Percentiles rank a stretch among this genome's conserved stretches.
phyloP scores from a whole-genome alignment of 1,284 basidiomycete genomes.

The Puccinia novopanici region DNA sequence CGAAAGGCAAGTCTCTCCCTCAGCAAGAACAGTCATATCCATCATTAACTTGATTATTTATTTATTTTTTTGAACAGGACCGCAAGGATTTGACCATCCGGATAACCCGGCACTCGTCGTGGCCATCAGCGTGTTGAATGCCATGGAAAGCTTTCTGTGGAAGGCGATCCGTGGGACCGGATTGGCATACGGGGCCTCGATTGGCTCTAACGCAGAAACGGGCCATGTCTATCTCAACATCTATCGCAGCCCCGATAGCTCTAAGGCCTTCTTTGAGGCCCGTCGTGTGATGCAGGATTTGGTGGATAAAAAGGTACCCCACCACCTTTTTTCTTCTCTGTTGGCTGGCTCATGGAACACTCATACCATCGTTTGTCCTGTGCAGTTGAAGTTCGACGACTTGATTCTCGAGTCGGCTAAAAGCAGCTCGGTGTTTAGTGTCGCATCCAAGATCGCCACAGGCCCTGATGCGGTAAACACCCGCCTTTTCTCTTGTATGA shows the following conservation, averaged over 20 bases:
- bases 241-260: conserved; percentile 76
- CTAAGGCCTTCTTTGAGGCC: conserved; percentile 80
- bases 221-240: conserved; percentile 66
- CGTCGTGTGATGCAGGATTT: conserved; percentile 61
- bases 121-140: conserved; percentile 85
- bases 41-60: not conserved
- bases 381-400: conserved; percentile 75
- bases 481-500: not conserved
- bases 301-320: conserved; percentile 54
- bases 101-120: conserved; percentile 82
- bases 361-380: too few relatives aligned
- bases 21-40: too few relatives aligned
- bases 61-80: too few relatives aligned
- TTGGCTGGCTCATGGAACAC: too few relatives aligned
- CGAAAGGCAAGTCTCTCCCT: conserved; percentile 68
- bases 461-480: conserved; percentile 72
- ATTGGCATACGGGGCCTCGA: conserved; percentile 86
- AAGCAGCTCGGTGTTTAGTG: conserved; percentile 81
- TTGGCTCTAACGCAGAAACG: conserved; percentile 76
- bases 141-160: conserved; percentile 94
- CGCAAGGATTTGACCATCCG: conserved; percentile 72
- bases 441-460: conserved; percentile 79
- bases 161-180: conserved; percentile 78
- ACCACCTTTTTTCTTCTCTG: not conserved
- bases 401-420: conserved; percentile 88